Conservation (phyloP, 106 monocot genomes). For the Dendrobium chrysotoxum region DNA sequence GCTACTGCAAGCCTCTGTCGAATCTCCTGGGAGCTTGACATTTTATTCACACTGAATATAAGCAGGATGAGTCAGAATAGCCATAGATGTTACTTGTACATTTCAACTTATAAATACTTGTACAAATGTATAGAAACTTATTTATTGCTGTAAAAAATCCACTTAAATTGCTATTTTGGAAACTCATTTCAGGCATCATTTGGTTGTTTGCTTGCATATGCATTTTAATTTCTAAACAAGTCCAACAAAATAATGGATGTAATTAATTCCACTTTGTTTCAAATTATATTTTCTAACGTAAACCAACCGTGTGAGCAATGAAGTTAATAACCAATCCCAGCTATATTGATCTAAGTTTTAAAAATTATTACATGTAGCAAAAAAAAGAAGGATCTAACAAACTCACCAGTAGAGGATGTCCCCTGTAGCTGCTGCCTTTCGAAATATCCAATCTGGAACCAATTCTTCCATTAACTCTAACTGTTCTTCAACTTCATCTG, state of each 20-base stretch:
- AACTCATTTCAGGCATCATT: too few species aligned
- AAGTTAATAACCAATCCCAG: background rate
- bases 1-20: background rate
- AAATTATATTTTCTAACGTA: background rate
- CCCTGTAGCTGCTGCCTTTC: constrained; percentile 42
- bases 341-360: background rate
- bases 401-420: constrained; percentile 62
- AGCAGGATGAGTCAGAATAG: background rate
- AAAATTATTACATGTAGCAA: background rate
- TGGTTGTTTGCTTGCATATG: too few species aligned
- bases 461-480: constrained; percentile 64
- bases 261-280: background rate
- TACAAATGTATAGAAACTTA: too few species aligned
- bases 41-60: background rate
- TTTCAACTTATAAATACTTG: background rate
- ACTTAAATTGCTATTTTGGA: too few species aligned
- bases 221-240: too few species aligned
- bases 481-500: constrained; percentile 89
- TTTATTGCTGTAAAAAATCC: too few species aligned
- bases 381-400: background rate
- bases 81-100: background rate
- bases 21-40: background rate
- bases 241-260: too few species aligned
- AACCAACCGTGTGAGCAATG: background rate
- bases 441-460: constrained; percentile 79